phyloP scores from a whole-genome alignment of 176 grass and related monocot genomes.

The Triticum timopheevii region DNA sequence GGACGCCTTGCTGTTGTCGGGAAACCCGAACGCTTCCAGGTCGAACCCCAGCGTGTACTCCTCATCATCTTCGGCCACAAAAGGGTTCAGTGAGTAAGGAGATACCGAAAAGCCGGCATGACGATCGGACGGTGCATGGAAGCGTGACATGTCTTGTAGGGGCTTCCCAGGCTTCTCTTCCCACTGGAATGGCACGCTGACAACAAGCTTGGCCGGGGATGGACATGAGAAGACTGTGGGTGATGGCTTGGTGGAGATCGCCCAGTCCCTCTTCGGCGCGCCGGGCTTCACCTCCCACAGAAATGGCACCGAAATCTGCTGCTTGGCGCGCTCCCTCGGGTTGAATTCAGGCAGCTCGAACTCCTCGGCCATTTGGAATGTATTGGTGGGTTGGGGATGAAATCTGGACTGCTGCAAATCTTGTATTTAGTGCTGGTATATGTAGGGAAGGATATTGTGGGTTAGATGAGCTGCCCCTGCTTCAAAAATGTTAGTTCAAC shows the following conservation, averaged over 20 bases:
- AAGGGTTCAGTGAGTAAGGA: conserved; percentile 64
- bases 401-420: conserved; percentile 13
- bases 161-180: conserved; percentile 90
- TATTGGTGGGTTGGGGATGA: conserved; percentile 22
- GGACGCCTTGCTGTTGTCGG: conserved; percentile 32
- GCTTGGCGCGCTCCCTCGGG: conserved; percentile 46
- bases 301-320: conserved; percentile 86
- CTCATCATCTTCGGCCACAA: conserved; percentile 40
- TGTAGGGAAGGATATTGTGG: conserved; percentile 38
- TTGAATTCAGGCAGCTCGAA: conserved; percentile 55
- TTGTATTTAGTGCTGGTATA: conserved; percentile 30
- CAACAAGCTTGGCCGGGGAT: conserved; percentile 63
- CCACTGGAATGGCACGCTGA: conserved; percentile 92
- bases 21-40: conserved; percentile 55
- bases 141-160: conserved; percentile 19
- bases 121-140: conserved; percentile 5
- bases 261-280: conserved; percentile 56
- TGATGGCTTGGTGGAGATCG: conserved; percentile 49
- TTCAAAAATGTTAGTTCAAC: conserved; percentile 81
- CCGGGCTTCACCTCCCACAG: conserved; percentile 76
- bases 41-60: conserved; percentile 56
- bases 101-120: conserved; percentile 24
- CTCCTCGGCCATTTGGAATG: conserved; percentile 46
- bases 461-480: conserved; percentile 79
- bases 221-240: conserved; percentile 33